Evolutionary conservation across 2,329 filamentous ascomycete genomes (phyloP), one percentile per base, ranked within the genome.

Genomic region (Ophiostoma populinum): DNA sequence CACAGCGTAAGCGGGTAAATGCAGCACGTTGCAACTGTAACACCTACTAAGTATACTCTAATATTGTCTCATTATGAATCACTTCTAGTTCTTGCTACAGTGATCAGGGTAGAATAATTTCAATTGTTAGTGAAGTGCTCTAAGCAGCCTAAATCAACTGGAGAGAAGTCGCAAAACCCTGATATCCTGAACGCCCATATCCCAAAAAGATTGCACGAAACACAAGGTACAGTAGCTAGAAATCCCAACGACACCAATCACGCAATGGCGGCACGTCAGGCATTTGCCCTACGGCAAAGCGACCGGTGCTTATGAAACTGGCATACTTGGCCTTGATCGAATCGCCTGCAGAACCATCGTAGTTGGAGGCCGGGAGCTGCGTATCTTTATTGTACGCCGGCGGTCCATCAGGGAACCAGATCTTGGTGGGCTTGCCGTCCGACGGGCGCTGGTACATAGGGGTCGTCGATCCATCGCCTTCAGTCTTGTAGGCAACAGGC

Each of bases 251-350:
- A 44, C 73, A 75, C 62, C 75, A 87, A 48, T 87, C 82, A 41
- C 72, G 64, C 54, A 75, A 75, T 0, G 86, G 86, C 15, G 86
- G 81, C 30, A 83, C 57, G 45, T 78, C 65, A 0, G 86, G 86
- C 58, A 93, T 78, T 6, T 74, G 47, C 0, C 75, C 77, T 24
- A 72, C 71, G 27, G 67, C 63, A 52, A 92, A 93, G 21, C 52
- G 55, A 1, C 81, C 81, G 15, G 68, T 69, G 42, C 70, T 61
- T 30, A 65, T 59, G 49, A 85, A 74, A 29, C 65, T 61, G 39
- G 61, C 58, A 57, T 86, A 92, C 30, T 70, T 65, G 24, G 61
- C 62, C 47, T 69, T 69, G 0, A 37, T 35, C 5, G 48, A 44
- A 7, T 32, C 35, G 12, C 32, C 32, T 2, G 32, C 16, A 3